A percentile compares a stretch with the other conserved stretches of the same genome.
These are phyloP conservation scores for Rhynchospora pubera DNA, from an alignment of 176 grass and related monocot genomes.

Conservation along the genomic window DNA sequence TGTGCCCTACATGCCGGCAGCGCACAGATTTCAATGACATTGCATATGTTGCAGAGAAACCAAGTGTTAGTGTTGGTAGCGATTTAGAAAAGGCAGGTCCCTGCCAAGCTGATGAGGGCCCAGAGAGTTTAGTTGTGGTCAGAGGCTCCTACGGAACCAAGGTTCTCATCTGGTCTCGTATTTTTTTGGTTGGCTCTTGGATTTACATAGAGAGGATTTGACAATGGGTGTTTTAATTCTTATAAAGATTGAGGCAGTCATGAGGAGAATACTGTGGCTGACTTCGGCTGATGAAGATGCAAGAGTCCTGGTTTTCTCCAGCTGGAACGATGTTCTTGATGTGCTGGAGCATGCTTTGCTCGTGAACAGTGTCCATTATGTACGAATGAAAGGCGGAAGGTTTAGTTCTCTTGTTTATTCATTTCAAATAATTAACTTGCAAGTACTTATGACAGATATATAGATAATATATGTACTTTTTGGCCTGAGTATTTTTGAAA, in stretches of 20 bases:
- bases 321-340: slow-evolving; percentile 94
- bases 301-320: slow-evolving; percentile 92
- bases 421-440: slow-evolving; percentile 1
- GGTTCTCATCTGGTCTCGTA: slow-evolving; percentile 31
- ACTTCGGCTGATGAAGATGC: slow-evolving; percentile 52
- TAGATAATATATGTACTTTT: not conserved
- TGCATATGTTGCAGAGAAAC: slow-evolving; percentile 81
- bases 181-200: not conserved
- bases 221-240: not conserved
- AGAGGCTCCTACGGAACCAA: slow-evolving; percentile 96
- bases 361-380: slow-evolving; percentile 62
- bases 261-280: slow-evolving; percentile 81
- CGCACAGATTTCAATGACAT: slow-evolving; percentile 77
- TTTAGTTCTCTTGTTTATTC: slow-evolving; percentile 25
- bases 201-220: not conserved
- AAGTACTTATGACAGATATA: not conserved
- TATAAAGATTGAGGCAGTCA: slow-evolving; percentile 75
- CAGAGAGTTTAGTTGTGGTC: slow-evolving; percentile 54
- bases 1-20: slow-evolving; percentile 87
- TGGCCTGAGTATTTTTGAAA: not conserved
- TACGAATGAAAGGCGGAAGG: slow-evolving; percentile 98
- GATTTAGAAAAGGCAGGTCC: slow-evolving; percentile 9
- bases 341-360: slow-evolving; percentile 75
- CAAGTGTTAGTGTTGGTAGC: slow-evolving; percentile 32
- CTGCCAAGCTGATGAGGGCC: slow-evolving; percentile 29